Evolutionary conservation across 176 grass and related monocot genomes (phyloP).

Genomic region (Melocanna baccifera): DNA sequence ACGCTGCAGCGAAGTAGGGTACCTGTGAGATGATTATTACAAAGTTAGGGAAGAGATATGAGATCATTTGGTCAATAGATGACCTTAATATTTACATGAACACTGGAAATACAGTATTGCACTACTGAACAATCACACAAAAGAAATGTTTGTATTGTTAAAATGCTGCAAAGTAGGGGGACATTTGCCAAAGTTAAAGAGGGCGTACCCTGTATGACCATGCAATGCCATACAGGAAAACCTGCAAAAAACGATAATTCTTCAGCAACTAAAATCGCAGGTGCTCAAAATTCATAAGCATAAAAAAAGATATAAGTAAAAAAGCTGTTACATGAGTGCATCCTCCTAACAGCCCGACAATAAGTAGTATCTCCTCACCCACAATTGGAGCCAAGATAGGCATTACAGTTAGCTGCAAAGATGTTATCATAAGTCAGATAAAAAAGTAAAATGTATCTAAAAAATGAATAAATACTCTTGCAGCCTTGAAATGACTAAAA

Average conservation of each 20-base stretch:
- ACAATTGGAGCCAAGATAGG: slow-evolving; percentile 62
- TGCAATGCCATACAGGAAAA: slow-evolving; percentile 85
- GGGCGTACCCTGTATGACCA: slow-evolving; percentile 88
- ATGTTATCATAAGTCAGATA: not conserved
- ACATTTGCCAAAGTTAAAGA: slow-evolving; percentile 9
- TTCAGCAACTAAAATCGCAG: slow-evolving; percentile 12
- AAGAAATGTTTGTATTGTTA: not conserved
- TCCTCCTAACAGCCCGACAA: slow-evolving; percentile 68
- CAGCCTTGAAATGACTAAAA: not conserved
- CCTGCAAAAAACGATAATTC: slow-evolving; percentile 45
- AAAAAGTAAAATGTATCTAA: not conserved
- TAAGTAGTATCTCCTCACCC: slow-evolving; percentile 78
- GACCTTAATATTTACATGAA: not conserved
- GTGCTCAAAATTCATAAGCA: not conserved
- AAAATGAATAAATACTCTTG: not conserved
- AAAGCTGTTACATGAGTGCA: slow-evolving; percentile 64
- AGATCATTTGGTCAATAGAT: not conserved
- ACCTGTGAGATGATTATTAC: slow-evolving; percentile 50
- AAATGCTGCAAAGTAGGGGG: not conserved
- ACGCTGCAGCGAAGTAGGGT: slow-evolving; percentile 64
- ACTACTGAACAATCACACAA: not conserved
- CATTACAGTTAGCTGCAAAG: slow-evolving; percentile 81
- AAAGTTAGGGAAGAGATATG: not conserved
- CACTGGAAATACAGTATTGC: not conserved
- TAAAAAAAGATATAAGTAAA: not conserved